These are phyloP conservation scores for Annona cherimola DNA, from an alignment of 164 flowering plant species.

Conservation along the genomic window DNA sequence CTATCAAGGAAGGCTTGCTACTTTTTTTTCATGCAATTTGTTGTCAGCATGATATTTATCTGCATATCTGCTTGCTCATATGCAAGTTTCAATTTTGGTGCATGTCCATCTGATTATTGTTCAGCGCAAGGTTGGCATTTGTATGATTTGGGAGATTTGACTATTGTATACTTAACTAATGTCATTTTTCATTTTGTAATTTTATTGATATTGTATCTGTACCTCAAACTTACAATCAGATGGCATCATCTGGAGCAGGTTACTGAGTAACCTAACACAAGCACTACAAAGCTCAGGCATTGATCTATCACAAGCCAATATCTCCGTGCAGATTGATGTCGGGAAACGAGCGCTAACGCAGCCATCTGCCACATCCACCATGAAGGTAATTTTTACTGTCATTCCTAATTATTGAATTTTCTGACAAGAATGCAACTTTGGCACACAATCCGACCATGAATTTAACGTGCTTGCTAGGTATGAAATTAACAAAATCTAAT, in stretches of 20 bases:
- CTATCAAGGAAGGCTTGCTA: too few relatives aligned
- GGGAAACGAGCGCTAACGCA: slow-evolving; percentile 50
- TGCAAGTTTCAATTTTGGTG: not conserved
- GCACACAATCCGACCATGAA: not conserved
- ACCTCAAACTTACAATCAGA: not conserved
- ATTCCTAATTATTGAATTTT: not conserved
- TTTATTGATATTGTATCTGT: not conserved
- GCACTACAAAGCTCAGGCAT: slow-evolving; percentile 84
- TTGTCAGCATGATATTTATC: too few relatives aligned
- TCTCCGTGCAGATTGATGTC: slow-evolving; percentile 87
- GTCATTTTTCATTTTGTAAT: not conserved
- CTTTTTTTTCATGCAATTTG: too few relatives aligned
- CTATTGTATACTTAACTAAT: not conserved
- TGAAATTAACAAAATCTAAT: not conserved
- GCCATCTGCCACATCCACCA: slow-evolving; percentile 22
- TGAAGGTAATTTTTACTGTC: slow-evolving; percentile 34
- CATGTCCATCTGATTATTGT: not conserved
- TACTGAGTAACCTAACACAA: slow-evolving; percentile 65
- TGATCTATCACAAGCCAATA: slow-evolving; percentile 80
- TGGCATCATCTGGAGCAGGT: slow-evolving; percentile 39
- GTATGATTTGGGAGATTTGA: not conserved
- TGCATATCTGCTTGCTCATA: too few relatives aligned
- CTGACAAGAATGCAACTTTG: not conserved
- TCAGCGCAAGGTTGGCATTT: not conserved
- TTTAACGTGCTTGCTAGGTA: not conserved